Evolutionary conservation across 495 filamentous ascomycete species (phyloP), one percentile per base, ranked within the genome.

Genomic region (Gamarada debralockiae): DNA sequence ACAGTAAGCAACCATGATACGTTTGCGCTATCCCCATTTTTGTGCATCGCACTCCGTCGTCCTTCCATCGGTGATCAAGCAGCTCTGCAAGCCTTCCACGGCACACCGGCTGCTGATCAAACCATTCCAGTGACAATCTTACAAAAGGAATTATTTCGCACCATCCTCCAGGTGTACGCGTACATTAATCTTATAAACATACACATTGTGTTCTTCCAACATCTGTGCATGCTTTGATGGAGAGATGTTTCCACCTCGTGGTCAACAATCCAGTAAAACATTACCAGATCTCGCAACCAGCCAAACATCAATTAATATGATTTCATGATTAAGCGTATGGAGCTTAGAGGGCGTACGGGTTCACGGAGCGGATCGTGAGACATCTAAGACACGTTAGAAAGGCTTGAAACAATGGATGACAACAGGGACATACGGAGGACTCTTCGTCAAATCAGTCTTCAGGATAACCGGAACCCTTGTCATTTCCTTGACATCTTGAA

Each of bases 401-500:
- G 50, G 54, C 24, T 41, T 29, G 2, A 56, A 33, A 22, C 27
- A 39, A 43, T n/a, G n/a, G n/a, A n/a, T n/a, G 21, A 36, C 44
- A 46, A 43, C 36, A 24, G 53, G 29, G 20, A 88, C 92, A 75
- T 86, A 97, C 89, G 93, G 93, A 72, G 93, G 93, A 69, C 93
- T 97, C 86, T 97, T 98, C 75, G 79, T 89, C 61, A 98, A 79
- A 71, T 98, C 93, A 29, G 93, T 98, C 83, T 97, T 98, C 46
- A 98, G 72, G 61, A 97, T 96, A 52, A 98, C 88, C 2, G 93
- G 93, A 45, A 98, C 89, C 50, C 91, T 79, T 31, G 90, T 92
- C 90, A 98, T 96, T 78, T 98, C 93, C 22, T 83, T 90, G 55
- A 98, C 91, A 67, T 97, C 93, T 68, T 98, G 93, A 62, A 98